Evolutionary conservation across 352 stramenopile genomes (phyloP).

Genomic region (Phytophthora tubulina): DNA sequence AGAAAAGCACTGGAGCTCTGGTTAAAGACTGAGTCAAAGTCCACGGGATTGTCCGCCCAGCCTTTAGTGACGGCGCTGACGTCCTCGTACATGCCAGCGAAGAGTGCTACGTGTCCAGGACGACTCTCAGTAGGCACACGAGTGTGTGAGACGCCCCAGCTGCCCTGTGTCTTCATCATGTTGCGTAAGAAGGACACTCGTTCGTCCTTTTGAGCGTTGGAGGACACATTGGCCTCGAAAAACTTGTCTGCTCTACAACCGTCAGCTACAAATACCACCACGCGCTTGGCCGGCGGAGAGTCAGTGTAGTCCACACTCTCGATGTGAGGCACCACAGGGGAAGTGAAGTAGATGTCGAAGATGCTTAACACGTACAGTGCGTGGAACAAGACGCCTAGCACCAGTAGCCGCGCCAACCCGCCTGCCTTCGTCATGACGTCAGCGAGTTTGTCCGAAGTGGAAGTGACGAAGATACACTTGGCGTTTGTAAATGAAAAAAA

Average conservation of each 20-base stretch:
- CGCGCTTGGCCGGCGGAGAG: conserved; percentile 58
- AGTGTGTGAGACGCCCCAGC: conserved; percentile 88
- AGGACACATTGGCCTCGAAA: conserved; percentile 65
- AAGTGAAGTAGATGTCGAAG: conserved; percentile 94
- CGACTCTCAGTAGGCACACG: conserved; percentile 88
- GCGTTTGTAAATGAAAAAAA: conserved; percentile 8
- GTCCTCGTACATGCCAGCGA: conserved; percentile 91
- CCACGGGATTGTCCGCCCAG: conserved; percentile 88
- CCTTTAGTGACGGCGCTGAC: conserved; percentile 90
- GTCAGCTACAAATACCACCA: conserved; percentile 89
- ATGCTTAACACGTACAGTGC: conserved; percentile 89
- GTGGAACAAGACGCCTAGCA: conserved; percentile 85
- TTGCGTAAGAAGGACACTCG: conserved; percentile 76
- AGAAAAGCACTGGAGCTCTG: conserved; percentile 74
- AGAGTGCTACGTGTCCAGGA: conserved; percentile 85
- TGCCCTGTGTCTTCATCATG: conserved; percentile 62
- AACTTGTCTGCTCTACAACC: conserved; percentile 87
- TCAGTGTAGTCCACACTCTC: conserved; percentile 56
- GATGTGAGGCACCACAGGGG: conserved; percentile 77
- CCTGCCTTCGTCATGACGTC: conserved; percentile 7
- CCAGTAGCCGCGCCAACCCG: conserved; percentile 49
- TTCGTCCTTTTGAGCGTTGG: conserved; percentile 1
- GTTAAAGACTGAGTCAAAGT: conserved; percentile 91
- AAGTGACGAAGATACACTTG: conserved; percentile 22
- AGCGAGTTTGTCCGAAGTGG: conserved; percentile 2